A percentile compares a stretch with the other conserved stretches of the same genome.
Evolutionary conservation across 1,284 basidiomycete genomes (phyloP).

Genomic region (Lentinus polychrous): DNA sequence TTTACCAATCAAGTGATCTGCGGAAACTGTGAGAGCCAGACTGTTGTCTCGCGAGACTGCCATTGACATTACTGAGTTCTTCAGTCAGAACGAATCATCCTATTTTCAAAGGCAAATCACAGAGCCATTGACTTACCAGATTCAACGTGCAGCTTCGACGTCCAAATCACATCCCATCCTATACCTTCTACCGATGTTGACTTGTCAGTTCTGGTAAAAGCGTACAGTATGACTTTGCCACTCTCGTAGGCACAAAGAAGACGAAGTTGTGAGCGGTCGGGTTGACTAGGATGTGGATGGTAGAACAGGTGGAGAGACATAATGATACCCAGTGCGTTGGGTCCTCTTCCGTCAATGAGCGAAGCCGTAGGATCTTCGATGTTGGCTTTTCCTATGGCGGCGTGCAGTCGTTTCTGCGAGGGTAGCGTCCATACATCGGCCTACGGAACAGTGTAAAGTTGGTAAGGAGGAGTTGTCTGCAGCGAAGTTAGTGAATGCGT

Average conservation of each 20-base stretch:
- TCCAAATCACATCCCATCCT: slow-evolving; percentile 73
- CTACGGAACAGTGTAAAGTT: slow-evolving; percentile 30
- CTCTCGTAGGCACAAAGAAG: slow-evolving; percentile 77
- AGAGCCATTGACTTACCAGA: slow-evolving; percentile 45
- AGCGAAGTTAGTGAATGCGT: slow-evolving; percentile 18
- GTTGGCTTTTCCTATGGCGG: slow-evolving; percentile 61
- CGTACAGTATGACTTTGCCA: slow-evolving; percentile 65
- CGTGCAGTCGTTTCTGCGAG: slow-evolving; percentile 58
- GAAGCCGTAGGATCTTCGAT: slow-evolving; percentile 23
- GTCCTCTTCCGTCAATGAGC: slow-evolving; percentile 36
- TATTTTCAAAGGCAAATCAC: neutral
- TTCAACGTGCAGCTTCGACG: slow-evolving; percentile 66
- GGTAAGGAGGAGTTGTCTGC: neutral
- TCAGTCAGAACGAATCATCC: neutral
- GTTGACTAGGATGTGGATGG: slow-evolving; percentile 23
- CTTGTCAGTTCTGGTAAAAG: slow-evolving; percentile 33
- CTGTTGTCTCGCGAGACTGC: slow-evolving; percentile 51
- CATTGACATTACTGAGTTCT: slow-evolving; percentile 75
- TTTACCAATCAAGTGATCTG: slow-evolving; percentile 71
- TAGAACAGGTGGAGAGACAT: slow-evolving; percentile 76
- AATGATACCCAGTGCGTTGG: slow-evolving; percentile 59
- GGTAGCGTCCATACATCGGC: slow-evolving; percentile 78
- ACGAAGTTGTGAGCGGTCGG: slow-evolving; percentile 35
- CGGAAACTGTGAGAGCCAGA: slow-evolving; percentile 75
- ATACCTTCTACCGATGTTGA: slow-evolving; percentile 58